Evolutionary conservation across 306 rosid genomes (phyloP).

Genomic region (Pterocarpus macrocarpus): DNA sequence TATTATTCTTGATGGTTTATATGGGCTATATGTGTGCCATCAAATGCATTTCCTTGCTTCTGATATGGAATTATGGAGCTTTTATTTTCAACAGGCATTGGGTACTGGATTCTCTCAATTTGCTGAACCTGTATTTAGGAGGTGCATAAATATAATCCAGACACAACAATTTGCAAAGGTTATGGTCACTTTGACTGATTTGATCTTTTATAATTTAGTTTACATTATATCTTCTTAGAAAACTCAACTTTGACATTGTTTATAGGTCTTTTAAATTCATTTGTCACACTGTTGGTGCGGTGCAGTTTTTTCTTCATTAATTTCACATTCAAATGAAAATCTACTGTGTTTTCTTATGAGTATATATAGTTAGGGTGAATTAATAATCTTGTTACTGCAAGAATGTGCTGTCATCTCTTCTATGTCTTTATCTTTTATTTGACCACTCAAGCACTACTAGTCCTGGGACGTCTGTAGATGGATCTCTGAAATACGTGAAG

Average conservation of each 20-base stretch:
- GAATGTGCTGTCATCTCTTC: too few relatives aligned
- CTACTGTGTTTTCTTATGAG: neutral
- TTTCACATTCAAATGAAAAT: conserved; percentile 18
- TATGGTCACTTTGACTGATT: conserved; percentile 40
- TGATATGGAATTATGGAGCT: conserved; percentile 28
- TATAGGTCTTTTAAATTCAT: conserved; percentile 11
- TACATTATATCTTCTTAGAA: conserved; percentile 4
- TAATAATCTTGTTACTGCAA: conserved; percentile 9
- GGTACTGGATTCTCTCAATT: conserved; percentile 92
- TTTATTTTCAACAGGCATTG: conserved; percentile 76
- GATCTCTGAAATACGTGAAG: neutral
- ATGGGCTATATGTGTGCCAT: conserved; percentile 31
- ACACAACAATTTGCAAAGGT: conserved; percentile 95
- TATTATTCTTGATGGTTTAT: conserved; percentile 35
- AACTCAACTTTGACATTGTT: neutral
- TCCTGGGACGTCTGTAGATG: conserved; percentile 2
- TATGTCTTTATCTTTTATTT: too few relatives aligned
- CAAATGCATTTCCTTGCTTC: conserved; percentile 38
- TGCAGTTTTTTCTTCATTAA: conserved; percentile 19
- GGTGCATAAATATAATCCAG: conserved; percentile 96
- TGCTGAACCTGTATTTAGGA: conserved; percentile 94
- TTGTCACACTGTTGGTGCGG: conserved; percentile 31
- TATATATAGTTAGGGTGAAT: neutral
- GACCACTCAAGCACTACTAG: neutral
- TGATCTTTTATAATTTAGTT: conserved; percentile 12